Evolutionary conservation across 177 flowering plant genomes (phyloP), one percentile per base, ranked within the genome.

Genomic region (Vitis hybrid): DNA sequence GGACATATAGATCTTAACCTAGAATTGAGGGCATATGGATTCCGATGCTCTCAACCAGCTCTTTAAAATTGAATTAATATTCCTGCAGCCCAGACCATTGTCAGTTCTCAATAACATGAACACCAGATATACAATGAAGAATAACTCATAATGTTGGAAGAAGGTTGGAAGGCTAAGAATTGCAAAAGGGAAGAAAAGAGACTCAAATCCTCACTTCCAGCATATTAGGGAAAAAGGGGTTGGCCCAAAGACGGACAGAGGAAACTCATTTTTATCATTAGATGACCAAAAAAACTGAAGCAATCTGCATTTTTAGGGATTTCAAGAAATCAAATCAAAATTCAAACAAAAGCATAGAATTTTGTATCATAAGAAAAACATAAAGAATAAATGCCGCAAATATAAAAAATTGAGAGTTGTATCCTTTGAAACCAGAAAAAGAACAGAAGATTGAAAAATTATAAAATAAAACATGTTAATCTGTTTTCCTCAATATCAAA

Each of bases 81-180:
- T 78, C 85, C 92, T 84, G 89, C 88, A 85, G 75, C 79, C 88
- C 85, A 85, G 79, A 80, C 76, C 70, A 70, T 40, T 18, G 81
- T 86, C 80, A 83, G 86, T 76, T 68, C 40, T 60, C 61, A 32
- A 70, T 50, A 75, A 18, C 50, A 64, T 3, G 64, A 67, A 9
- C 21, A 66, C 35, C 52, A 32, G 49, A 64, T 73, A 62, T 51
- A 71, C 57, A 18, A 24, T 12, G 56, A 56, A 59, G 48, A 52
- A 65, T 4, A 66, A 40, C 58, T 62, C 56, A 64, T 24, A 6
- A 6, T 27, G 46, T 35, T 4, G 46, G 46, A 35, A 35, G 4
- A 18, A n/a, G 56, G 51, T 14, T 40, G 50, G 62, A 16, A 27
- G 16, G 21, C 40, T n/a, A 14, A 58, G 15, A n/a, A 1, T 12